Evolutionary conservation across 1,284 basidiomycete genomes (phyloP).

Genomic region (Ganoderma lucidum): DNA sequence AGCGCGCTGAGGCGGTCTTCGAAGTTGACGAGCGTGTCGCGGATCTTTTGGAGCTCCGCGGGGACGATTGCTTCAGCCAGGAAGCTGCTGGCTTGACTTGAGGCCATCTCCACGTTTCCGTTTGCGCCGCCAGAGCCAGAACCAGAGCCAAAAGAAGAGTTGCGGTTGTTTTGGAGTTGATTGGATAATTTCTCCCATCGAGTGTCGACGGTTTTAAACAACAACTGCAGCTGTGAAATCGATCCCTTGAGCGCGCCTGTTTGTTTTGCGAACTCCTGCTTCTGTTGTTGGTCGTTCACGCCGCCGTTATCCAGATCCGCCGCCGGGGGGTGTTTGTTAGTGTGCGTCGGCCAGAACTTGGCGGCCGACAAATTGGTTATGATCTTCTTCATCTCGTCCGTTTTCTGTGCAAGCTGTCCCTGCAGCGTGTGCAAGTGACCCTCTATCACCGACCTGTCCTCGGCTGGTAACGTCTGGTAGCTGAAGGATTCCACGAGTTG

Average conservation of each 20-base stretch:
- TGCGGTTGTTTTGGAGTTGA: constrained; percentile 21
- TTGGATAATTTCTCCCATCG: constrained; percentile 27
- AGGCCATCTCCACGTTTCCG: constrained; percentile 3
- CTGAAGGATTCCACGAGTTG: constrained; percentile 33
- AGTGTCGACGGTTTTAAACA: constrained; percentile 23
- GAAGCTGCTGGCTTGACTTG: constrained; percentile 24
- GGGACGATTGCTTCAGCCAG: constrained; percentile 30
- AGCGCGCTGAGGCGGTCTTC: constrained; percentile 24
- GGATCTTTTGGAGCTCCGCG: constrained; percentile 30
- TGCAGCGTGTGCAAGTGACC: constrained; percentile 28
- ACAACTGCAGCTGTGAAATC: constrained; percentile 21
- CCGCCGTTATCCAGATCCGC: constrained; percentile 9
- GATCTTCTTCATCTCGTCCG: constrained; percentile 25
- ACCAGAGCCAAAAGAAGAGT: constrained; percentile 4
- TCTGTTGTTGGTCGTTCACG: not conserved
- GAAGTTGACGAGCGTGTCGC: constrained; percentile 23
- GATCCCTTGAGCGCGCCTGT: constrained; percentile 21
- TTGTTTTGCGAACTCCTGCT: constrained; percentile 21
- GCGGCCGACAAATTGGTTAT: constrained; percentile 22
- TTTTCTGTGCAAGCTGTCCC: constrained; percentile 22
- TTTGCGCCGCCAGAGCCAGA: not conserved
- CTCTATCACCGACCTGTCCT: constrained; percentile 29
- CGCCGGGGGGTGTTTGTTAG: constrained; percentile 14
- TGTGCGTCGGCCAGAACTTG: constrained; percentile 28
- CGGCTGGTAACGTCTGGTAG: constrained; percentile 22